Base-by-base conservation (phyloP, 2,329 filamentous ascomycete species). In the Trichophyton mentagrophytes region DNA sequence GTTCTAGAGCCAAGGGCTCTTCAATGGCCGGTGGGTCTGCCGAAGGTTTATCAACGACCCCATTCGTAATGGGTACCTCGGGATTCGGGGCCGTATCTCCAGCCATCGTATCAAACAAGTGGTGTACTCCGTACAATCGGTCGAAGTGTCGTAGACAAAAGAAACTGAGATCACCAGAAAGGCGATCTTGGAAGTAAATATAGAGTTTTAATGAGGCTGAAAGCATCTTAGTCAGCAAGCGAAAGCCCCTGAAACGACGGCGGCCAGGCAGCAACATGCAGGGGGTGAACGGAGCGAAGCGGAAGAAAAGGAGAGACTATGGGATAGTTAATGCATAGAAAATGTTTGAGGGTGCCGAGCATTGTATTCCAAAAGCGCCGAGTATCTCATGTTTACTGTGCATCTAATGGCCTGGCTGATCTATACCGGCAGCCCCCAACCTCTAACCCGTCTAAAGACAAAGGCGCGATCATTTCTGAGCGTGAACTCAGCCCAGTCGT, bases 401-500 rank as follows among this genome's bases (percentile, higher is more conserved):
- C 42, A 46, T 46, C 15, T 8, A 8, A 4, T 17, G 42, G 20
- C 42, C 27, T 30, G 27, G 42, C 15, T 17, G 15, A 46, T 53
- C 49, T 53, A 53, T 5, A 11, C 22, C 27, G 49, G 22, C 66
- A 79, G 70, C 1, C 78, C 79, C 75, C 80, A 86, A 47, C 82
- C 84, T 69, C 76, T 82, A 3, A 86, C 84, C 46, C 84, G 71
- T 65, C 80, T 80, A 75, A 83, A 86, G 63, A 82, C 83, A 68
- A 80, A 86, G 1, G 81, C 73, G 63, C 78, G 74, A 71, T 85
- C 82, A 67, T 86, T 83, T 69, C 80, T 81, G 66, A 86, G 68
- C 1, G 77, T 77, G 73, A 97, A 97, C 74, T 89, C 87, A 3
- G 80, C 89, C 88, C 89, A 93, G 73, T 96, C 91, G 71, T 95